phyloP scores from a whole-genome alignment of 2,329 filamentous ascomycete genomes.

The Tolypocladium endophyticum region DNA sequence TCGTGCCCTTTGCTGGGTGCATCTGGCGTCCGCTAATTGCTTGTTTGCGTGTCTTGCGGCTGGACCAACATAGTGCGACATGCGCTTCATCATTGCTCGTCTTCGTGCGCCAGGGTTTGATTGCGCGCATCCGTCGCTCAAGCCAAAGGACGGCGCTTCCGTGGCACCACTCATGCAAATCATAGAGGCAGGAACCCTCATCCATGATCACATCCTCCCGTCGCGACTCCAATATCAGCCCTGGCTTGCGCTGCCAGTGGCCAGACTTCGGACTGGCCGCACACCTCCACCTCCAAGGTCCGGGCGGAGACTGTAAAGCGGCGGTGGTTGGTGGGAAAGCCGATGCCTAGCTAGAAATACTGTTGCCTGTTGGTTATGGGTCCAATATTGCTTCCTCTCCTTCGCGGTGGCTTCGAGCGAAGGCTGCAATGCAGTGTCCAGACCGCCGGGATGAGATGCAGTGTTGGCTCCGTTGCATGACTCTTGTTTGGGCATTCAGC shows the following conservation, averaged over 20 bases:
- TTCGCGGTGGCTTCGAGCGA: neutral
- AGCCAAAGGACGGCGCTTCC: neutral
- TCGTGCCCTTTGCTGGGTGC: neutral
- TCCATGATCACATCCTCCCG: neutral
- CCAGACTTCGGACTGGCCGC: neutral
- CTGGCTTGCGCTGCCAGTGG: neutral
- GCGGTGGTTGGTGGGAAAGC: neutral
- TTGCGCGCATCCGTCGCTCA: neutral
- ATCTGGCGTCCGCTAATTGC: neutral
- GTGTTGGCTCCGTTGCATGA: neutral
- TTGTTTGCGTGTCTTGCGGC: neutral
- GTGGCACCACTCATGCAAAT: neutral
- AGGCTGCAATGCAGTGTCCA: neutral
- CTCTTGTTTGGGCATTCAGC: neutral
- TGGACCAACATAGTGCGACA: neutral
- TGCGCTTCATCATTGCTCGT: neutral
- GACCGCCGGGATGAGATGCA: neutral
- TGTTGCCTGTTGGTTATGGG: constrained; percentile 1
- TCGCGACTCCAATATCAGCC: neutral
- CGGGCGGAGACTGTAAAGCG: neutral
- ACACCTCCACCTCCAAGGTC: neutral
- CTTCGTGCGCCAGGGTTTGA: neutral
- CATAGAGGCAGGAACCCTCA: neutral
- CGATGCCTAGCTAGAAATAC: constrained; percentile 1
- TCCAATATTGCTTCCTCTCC: neutral